Percentiles rank a stretch among this genome's conserved stretches.
Conservation (phyloP, 2,329 filamentous ascomycete species). For the Penicillium crustosum region DNA sequence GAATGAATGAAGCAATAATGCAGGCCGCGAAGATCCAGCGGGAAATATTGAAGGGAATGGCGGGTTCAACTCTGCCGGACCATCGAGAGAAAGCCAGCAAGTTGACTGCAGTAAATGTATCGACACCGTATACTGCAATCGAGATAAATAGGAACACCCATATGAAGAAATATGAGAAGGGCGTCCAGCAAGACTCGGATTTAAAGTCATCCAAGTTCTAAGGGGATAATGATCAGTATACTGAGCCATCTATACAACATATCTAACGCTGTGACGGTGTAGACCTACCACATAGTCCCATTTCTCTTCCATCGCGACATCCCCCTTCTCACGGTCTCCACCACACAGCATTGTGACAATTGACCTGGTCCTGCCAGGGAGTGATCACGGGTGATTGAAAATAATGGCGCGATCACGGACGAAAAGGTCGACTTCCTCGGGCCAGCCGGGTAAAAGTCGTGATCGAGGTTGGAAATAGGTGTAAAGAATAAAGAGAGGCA, state of each 20-base stretch:
- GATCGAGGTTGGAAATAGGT: not conserved
- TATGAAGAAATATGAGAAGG: constrained; percentile 80
- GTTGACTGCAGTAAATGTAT: constrained; percentile 91
- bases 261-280: not conserved
- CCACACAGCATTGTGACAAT: constrained; percentile 63
- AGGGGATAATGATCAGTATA: constrained; percentile 10
- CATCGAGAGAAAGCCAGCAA: constrained; percentile 85
- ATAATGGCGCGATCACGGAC: constrained; percentile 11
- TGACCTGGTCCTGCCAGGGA: constrained; percentile 33
- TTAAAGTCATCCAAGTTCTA: constrained; percentile 73
- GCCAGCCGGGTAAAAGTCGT: constrained; percentile 38
- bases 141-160: constrained; percentile 78
- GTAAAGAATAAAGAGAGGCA: not conserved
- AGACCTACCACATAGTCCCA: constrained; percentile 85
- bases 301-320: constrained; percentile 78
- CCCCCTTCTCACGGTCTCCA: constrained; percentile 59
- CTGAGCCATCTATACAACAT: too few species aligned
- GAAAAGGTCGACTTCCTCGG: constrained; percentile 31
- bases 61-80: constrained; percentile 78
- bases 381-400: constrained; percentile 6
- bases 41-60: constrained; percentile 72
- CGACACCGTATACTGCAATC: constrained; percentile 80
- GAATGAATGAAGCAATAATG: constrained; percentile 85
- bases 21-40: constrained; percentile 95
- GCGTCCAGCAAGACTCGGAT: constrained; percentile 71